phyloP scores from a whole-genome alignment of 345 rosid genomes.

The Pugionium cornutum region DNA sequence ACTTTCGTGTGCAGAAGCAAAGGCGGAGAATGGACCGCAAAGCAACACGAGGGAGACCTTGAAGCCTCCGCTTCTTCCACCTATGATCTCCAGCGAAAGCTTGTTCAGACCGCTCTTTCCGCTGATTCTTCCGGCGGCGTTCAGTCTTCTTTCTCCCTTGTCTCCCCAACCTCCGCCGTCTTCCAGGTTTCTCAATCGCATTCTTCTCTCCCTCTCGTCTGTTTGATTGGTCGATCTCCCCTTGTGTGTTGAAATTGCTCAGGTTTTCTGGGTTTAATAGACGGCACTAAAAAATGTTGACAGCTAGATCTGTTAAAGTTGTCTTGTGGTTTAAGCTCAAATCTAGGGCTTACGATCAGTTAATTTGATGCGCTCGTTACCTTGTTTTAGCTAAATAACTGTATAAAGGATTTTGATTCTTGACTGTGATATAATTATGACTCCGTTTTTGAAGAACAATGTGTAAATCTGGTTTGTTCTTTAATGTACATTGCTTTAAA shows the following conservation, averaged over 20 bases:
- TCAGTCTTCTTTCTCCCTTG: conserved; percentile 71
- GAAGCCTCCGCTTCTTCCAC: conserved; percentile 64
- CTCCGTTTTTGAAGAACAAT: background rate
- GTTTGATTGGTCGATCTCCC: background rate
- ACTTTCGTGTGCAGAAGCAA: conserved; percentile 66
- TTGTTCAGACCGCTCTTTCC: conserved; percentile 65
- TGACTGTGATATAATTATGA: background rate
- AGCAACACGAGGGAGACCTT: conserved; percentile 75
- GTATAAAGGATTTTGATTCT: background rate
- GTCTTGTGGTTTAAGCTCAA: background rate
- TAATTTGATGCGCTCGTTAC: background rate
- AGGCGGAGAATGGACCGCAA: conserved; percentile 66
- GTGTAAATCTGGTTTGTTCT: background rate
- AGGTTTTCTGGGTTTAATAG: background rate
- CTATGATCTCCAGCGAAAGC: conserved; percentile 70
- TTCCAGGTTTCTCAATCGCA: conserved; percentile 53
- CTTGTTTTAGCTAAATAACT: background rate
- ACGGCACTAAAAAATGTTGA: background rate
- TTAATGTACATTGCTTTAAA: background rate
- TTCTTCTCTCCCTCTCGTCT: background rate
- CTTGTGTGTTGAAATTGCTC: background rate
- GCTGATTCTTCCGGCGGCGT: conserved; percentile 72
- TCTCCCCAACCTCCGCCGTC: conserved; percentile 78
- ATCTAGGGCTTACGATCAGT: background rate
- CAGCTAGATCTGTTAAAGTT: conserved; percentile 5